A percentile compares a stretch with the other conserved stretches of the same genome.
These are phyloP conservation scores for Hemileccinum rubropunctum DNA, from an alignment of 768 basidiomycete genomes.

Conservation along the genomic window DNA sequence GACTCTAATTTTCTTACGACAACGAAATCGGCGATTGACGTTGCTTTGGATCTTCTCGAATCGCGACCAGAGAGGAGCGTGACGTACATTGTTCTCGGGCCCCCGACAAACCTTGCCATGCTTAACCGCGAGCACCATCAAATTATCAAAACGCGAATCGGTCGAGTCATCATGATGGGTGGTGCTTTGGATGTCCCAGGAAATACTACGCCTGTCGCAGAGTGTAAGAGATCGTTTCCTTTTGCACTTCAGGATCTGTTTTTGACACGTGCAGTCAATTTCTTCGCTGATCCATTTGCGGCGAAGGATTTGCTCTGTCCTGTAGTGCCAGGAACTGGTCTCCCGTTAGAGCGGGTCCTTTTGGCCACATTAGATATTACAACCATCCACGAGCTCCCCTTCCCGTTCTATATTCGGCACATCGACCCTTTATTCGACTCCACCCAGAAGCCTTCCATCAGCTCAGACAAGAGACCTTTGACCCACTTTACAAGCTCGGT, in stretches of 20 bases:
- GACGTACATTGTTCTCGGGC: conserved; percentile 73
- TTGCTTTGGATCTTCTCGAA: conserved; percentile 54
- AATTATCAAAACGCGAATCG: conserved; percentile 56
- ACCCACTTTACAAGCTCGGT: conserved; percentile 79
- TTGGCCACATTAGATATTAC: conserved; percentile 83
- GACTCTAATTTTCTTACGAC: conserved; percentile 49
- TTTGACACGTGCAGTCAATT: conserved; percentile 56
- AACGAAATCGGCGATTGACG: conserved; percentile 47
- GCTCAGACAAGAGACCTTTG: conserved; percentile 53
- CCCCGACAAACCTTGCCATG: conserved; percentile 76
- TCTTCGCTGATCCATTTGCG: conserved; percentile 85
- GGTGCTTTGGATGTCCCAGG: conserved; percentile 90
- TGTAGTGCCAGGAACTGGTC: conserved; percentile 33
- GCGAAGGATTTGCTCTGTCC: conserved; percentile 65
- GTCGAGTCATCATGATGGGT: conserved; percentile 88
- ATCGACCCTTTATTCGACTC: conserved; percentile 65
- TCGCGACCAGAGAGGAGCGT: conserved; percentile 50
- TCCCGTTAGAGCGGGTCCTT: conserved; percentile 67
- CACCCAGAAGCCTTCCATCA: conserved; percentile 45
- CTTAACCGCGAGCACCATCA: conserved; percentile 55
- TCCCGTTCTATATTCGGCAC: conserved; percentile 51
- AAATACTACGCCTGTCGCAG: conserved; percentile 77
- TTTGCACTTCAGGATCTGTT: background rate
- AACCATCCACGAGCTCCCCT: conserved; percentile 73
- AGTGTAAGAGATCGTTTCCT: conserved; percentile 54